Evolutionary conservation across 1,139 yeast genomes (phyloP).

Genomic region (Yamadazyma blattariae): DNA sequence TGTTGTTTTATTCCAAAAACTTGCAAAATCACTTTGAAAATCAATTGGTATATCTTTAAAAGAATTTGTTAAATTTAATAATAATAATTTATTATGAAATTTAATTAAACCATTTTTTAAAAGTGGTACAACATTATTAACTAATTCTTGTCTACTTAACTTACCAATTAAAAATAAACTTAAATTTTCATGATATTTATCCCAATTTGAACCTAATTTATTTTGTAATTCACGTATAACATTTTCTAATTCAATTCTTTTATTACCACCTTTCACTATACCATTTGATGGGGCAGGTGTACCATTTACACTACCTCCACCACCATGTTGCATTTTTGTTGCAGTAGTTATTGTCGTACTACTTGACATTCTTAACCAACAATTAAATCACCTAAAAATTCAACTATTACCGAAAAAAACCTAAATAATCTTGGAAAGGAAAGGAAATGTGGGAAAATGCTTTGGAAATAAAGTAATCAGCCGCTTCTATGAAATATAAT

Average conservation of each 20-base stretch:
- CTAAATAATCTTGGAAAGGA: too few relatives aligned
- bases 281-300: not conserved
- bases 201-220: constrained; percentile 78
- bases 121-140: constrained; percentile 51
- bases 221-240: constrained; percentile 73
- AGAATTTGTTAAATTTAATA: constrained; percentile 83
- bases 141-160: constrained; percentile 73
- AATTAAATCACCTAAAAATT: not conserved
- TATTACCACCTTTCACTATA: constrained; percentile 14
- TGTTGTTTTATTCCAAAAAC: constrained; percentile 51
- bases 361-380: constrained; percentile 1
- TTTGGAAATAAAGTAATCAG: too few relatives aligned
- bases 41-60: constrained; percentile 61
- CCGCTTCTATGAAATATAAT: too few relatives aligned
- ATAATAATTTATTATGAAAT: constrained; percentile 77
- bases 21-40: constrained; percentile 49
- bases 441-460: too few relatives aligned
- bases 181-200: constrained; percentile 75
- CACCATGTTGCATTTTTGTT: constrained; percentile 1
- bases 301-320: constrained; percentile 3
- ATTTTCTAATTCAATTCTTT: constrained; percentile 67
- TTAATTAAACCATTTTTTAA: constrained; percentile 48
- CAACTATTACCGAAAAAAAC: too few relatives aligned
- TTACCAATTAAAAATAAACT: constrained; percentile 77
- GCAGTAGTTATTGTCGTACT: constrained; percentile 3